These are phyloP conservation scores for Vaccinium darrowii DNA, from an alignment of 148 eudicot genomes.

Conservation along the genomic window DNA sequence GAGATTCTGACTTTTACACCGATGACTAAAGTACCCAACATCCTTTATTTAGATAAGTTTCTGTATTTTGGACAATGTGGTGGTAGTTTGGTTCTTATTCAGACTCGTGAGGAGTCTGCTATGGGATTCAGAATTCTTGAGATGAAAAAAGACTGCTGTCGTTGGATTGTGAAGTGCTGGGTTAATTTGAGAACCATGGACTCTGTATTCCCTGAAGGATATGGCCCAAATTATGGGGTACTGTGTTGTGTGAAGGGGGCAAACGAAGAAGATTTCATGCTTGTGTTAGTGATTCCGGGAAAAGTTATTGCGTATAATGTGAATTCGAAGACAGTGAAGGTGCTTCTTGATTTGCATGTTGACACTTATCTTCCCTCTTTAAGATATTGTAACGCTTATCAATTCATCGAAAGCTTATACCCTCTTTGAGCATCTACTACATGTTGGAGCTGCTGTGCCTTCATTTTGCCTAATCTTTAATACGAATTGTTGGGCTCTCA, in stretches of 20 bases:
- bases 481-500: too few species aligned
- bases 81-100: not conserved
- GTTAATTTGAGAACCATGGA: not conserved
- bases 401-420: too few species aligned
- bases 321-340: too few species aligned
- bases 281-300: not conserved
- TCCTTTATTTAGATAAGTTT: not conserved
- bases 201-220: not conserved
- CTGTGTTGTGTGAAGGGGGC: not conserved
- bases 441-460: too few species aligned
- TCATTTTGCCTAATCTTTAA: too few species aligned
- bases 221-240: too few species aligned
- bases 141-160: not conserved
- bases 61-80: conserved; percentile 5
- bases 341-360: too few species aligned
- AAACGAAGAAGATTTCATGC: not conserved
- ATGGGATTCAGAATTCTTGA: not conserved
- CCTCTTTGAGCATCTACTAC: too few species aligned
- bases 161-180: not conserved
- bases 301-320: too few species aligned
- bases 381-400: too few species aligned
- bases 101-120: not conserved
- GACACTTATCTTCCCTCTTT: too few species aligned
- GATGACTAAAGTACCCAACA: not conserved
- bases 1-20: not conserved